Conservation (phyloP, 2,329 filamentous ascomycete genomes). For the Cladophialophora psammophila region DNA sequence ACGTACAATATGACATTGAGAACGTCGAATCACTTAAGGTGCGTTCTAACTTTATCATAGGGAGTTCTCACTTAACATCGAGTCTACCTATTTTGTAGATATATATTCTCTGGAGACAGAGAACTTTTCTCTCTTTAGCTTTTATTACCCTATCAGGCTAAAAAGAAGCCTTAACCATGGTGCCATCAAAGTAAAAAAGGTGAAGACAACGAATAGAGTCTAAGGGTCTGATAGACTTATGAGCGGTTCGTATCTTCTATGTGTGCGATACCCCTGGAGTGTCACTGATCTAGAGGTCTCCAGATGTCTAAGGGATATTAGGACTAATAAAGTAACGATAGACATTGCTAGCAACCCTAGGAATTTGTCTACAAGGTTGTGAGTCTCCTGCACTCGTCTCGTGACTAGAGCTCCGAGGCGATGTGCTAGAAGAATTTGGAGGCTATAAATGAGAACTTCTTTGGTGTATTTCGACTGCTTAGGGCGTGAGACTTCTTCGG, state of each 20-base stretch:
- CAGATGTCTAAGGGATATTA: constrained; percentile 3
- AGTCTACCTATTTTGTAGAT: neutral
- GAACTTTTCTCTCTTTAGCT: neutral
- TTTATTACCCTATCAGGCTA: constrained; percentile 4
- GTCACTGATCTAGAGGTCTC: neutral
- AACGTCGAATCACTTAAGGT: neutral
- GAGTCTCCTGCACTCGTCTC: neutral
- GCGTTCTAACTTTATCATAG: neutral
- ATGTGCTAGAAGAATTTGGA: constrained; percentile 11
- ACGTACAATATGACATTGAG: neutral
- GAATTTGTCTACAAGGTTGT: constrained; percentile 4
- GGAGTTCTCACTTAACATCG: neutral
- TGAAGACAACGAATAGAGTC: constrained; percentile 8
- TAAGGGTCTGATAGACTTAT: constrained; percentile 3
- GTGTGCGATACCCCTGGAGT: constrained; percentile 12
- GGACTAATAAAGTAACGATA: constrained; percentile 4
- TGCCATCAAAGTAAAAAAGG: constrained; percentile 10
- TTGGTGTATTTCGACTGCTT: constrained; percentile 6
- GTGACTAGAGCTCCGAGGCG: neutral
- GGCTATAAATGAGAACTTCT: constrained; percentile 4
- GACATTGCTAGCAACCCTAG: constrained; percentile 13
- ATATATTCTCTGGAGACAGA: neutral
- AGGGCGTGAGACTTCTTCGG: neutral
- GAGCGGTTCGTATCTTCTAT: constrained; percentile 3
- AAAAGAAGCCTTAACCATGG: constrained; percentile 13